phyloP scores from a whole-genome alignment of 1,284 basidiomycete genomes.

The Melampsora americana region DNA sequence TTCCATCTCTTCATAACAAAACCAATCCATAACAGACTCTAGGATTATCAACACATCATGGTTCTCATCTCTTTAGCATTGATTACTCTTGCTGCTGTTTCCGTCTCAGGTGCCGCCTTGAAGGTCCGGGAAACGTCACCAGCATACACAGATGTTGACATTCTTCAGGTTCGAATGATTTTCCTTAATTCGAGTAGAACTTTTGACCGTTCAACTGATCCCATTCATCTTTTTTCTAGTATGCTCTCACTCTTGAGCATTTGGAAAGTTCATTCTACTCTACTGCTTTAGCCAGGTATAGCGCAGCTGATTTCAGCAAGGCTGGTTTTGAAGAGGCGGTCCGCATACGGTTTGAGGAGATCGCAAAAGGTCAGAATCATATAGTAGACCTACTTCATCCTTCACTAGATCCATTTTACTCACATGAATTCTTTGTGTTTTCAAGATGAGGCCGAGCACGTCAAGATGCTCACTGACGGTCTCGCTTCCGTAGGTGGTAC shows the following conservation, averaged over 20 bases:
- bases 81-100: not conserved
- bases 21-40: too few species aligned
- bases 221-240: constrained; percentile 57
- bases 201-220: too few species aligned
- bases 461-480: constrained; percentile 57
- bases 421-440: constrained; percentile 54
- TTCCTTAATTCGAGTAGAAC: not conserved
- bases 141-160: not conserved
- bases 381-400: too few species aligned
- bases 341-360: not conserved
- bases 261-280: constrained; percentile 66
- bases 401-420: too few species aligned
- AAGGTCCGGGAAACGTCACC: not conserved
- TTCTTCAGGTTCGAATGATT: not conserved
- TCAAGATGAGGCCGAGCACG: constrained; percentile 63
- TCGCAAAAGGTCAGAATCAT: not conserved
- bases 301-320: constrained; percentile 58
- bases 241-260: constrained; percentile 67
- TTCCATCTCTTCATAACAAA: too few species aligned
- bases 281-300: constrained; percentile 6
- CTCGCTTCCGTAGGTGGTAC: constrained; percentile 58
- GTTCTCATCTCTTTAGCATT: not conserved
- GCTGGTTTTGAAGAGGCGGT: constrained; percentile 57
- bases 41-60: not conserved
- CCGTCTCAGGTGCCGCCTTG: not conserved